These are phyloP conservation scores for Chlamydomonas asymmetrica DNA, from an alignment of 139 green algal genomes.

Conservation along the genomic window DNA sequence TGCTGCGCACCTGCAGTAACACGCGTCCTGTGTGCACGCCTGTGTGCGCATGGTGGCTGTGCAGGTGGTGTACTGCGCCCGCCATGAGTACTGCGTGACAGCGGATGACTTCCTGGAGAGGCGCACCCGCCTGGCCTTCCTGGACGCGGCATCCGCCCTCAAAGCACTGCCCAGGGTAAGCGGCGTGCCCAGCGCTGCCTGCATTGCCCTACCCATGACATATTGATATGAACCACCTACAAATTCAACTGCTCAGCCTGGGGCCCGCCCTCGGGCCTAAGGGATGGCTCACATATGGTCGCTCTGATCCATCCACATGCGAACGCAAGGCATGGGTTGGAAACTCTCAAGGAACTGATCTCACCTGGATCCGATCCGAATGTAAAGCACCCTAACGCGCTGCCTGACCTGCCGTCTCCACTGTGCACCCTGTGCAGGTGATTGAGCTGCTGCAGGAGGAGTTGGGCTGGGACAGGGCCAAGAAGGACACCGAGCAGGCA, in stretches of 20 bases:
- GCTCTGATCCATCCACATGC: not conserved
- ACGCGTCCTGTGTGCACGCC: too few species aligned
- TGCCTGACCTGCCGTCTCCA: not conserved
- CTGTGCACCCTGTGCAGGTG: slow-evolving; percentile 40
- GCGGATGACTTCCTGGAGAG: slow-evolving; percentile 92
- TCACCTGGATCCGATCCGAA: too few species aligned
- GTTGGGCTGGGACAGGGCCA: slow-evolving; percentile 49
- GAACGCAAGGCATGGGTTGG: not conserved
- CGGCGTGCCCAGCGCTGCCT: too few species aligned
- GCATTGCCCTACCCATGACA: not conserved
- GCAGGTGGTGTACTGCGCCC: slow-evolving; percentile 42
- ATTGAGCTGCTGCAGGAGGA: slow-evolving; percentile 73
- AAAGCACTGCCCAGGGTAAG: slow-evolving; percentile 75
- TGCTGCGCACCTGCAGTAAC: not conserved
- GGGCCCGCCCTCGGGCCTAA: not conserved
- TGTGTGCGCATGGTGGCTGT: not conserved
- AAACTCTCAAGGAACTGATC: too few species aligned
- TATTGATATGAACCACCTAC: not conserved
- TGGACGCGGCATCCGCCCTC: slow-evolving; percentile 80
- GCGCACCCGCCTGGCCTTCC: slow-evolving; percentile 91
- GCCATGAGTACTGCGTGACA: slow-evolving; percentile 88
- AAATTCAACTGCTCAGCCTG: not conserved
- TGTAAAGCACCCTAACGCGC: not conserved
- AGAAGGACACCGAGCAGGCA: slow-evolving; percentile 38
- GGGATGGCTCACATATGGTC: not conserved